Base-by-base conservation (phyloP, 1,284 basidiomycete genomes). In the Porogramme epimiltina region DNA sequence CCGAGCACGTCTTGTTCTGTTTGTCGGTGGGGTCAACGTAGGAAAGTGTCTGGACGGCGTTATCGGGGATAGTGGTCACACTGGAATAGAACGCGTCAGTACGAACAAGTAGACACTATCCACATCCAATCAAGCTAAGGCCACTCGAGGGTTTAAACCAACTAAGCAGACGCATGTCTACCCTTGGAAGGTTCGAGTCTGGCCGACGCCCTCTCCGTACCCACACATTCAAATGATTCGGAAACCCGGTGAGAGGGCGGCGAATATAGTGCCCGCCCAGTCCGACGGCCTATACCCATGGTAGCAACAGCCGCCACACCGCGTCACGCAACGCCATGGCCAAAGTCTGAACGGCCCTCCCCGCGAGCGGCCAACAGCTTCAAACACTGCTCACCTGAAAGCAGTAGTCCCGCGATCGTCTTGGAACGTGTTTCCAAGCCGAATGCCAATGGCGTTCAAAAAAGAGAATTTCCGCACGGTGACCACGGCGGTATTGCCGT, bases 381-480 rank as follows among this genome's bases (percentile, higher is more conserved):
- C 34, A 37, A 37, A 16, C 34, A 13, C 13, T 9, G 34, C 81
- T 52, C 66, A 95, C 93, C 82, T 89, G 70, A 99, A 99, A 2
- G 77, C 81, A 18, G 83, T 90, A 0, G 95, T 95, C 19, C 93
- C 90, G 56, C 90, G 85, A 41, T 86, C 84, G 44, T 81, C 74
- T 55, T 86, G 76, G 67, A 95, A 92, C 1, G 93, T 95, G 73
- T 99, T 98, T 25, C 93, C 94, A 36, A 99, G 74, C 39, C 96
- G 85, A 42, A 98, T 70, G 10, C 95, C 96, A 48, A 79, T 84
- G 2, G 83, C 88, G 49, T 79, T 83, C 55, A 91, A 80, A 62
- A 81, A 87, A 26, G 82, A 76, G 67, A 89, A 91, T 38, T 87
- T 81, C 44, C 89, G 78, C 34, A 93, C 76, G 23, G 90, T 93